Percentiles rank a stretch among this genome's conserved stretches.
Conservation (phyloP, 2,329 filamentous ascomycete species). For the Colletotrichum sp. region DNA sequence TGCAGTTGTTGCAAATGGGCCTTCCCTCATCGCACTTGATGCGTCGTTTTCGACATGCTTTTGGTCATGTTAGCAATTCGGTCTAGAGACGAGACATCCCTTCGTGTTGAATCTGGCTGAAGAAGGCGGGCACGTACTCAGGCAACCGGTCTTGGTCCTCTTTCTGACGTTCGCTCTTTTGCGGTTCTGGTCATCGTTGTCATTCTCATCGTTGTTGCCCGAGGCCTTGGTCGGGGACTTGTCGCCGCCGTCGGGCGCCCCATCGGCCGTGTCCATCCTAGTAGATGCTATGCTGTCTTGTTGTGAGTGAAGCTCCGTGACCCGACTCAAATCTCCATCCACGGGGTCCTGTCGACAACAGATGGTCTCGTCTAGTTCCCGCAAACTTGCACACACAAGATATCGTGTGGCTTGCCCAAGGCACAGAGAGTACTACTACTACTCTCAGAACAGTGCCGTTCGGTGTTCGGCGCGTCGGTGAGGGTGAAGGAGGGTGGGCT, state of each 20-base stretch:
- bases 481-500: not conserved
- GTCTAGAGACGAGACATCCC: not conserved
- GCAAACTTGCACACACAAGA: not conserved
- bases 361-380: not conserved
- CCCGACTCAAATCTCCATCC: slow-evolving; percentile 7
- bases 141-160: slow-evolving; percentile 89
- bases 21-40: slow-evolving; percentile 97
- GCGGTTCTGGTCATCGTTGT: slow-evolving; percentile 45
- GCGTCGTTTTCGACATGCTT: slow-evolving; percentile 89
- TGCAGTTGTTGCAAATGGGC: slow-evolving; percentile 82
- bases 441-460: not conserved
- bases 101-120: not conserved
- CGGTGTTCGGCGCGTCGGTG: not conserved
- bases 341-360: not conserved
- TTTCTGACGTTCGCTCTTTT: slow-evolving; percentile 62
- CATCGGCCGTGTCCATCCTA: slow-evolving; percentile 33
- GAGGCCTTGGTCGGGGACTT: slow-evolving; percentile 34
- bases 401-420: not conserved
- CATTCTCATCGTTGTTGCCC: slow-evolving; percentile 37
- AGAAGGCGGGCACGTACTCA: slow-evolving; percentile 66
- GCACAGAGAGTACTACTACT: not conserved
- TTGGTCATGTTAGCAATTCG: slow-evolving; percentile 9
- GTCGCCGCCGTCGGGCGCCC: slow-evolving; percentile 27
- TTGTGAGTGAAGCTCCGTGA: not conserved
- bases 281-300: slow-evolving; percentile 16